Evolutionary conservation across 306 rosid genomes (phyloP).

Genomic region (Glycyrrhiza uralensis): DNA sequence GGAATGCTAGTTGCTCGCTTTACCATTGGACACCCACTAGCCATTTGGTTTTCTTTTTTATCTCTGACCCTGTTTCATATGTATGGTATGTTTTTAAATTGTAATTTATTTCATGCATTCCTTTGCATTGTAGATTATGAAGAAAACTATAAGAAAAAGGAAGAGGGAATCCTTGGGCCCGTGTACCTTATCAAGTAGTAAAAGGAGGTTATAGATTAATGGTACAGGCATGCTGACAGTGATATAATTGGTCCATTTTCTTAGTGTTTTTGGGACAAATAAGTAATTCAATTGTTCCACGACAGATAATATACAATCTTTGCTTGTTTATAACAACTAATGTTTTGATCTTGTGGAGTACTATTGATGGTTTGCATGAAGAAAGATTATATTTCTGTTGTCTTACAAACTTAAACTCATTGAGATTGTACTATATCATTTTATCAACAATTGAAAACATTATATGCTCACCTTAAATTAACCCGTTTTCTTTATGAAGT

Average conservation of each 20-base stretch:
- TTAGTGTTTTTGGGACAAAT: background rate
- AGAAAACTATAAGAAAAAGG: background rate
- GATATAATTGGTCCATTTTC: background rate
- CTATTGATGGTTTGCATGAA: background rate
- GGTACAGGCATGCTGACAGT: background rate
- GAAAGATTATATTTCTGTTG: background rate
- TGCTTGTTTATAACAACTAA: background rate
- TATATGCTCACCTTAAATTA: background rate
- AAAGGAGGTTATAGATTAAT: constrained; percentile 1
- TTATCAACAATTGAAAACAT: background rate
- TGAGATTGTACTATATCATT: constrained; percentile 1
- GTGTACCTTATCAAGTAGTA: background rate
- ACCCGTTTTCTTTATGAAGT: background rate
- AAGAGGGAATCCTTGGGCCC: background rate
- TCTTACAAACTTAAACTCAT: background rate
- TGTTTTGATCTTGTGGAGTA: background rate
- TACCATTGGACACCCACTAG: constrained; percentile 66
- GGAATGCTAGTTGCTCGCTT: constrained; percentile 86
- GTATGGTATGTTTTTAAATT: constrained; percentile 54
- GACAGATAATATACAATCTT: background rate
- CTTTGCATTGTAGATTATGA: constrained; percentile 13
- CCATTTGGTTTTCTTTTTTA: constrained; percentile 76
- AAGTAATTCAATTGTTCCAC: background rate
- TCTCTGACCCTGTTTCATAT: constrained; percentile 78
- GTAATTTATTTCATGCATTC: constrained; percentile 2